Base-by-base conservation (phyloP, 164 flowering plant genomes). In the Vitis rupestris region DNA sequence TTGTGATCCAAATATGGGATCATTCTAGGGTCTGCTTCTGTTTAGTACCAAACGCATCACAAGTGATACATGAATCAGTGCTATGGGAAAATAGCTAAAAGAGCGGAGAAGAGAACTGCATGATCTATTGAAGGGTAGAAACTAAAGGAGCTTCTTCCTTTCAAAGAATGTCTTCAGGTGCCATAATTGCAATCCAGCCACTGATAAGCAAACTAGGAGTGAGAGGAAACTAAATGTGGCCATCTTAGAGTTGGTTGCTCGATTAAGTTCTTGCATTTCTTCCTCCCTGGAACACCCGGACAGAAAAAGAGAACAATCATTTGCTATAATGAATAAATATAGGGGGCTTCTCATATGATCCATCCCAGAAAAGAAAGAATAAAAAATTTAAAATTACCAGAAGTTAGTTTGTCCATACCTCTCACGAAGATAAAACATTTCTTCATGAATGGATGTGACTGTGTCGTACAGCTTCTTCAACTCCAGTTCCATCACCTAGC, bases 91-190 rank as follows among this genome's bases (percentile, higher is more conserved):
- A 69, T 16, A 62, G 54, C 17, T 11, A n/a, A 58, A 50, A 50
- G 7, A 66, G 63, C 9, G 44, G 4, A 71, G 15, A 37, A 60
- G 10, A 29, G 44, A 67, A 61, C 27, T 23, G 67, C 13, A 49
- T 23, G 62, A 17, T 54, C 3, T 10, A 16, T 63, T 12, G 9
- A 44, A 59, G 23, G 47, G 37, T 10, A 37, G 29, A 66, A 66
- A 9, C 74, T 81, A 92, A 56, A 90, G 85, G 66, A 92, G 88
- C 85, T 92, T 92, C 86, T 90, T 92, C 84, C 90, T 90, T 77
- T 88, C 88, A 76, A 92, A 92, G 74, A 86, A 92, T 64, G 84
- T 71, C 86, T 92, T 90, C 76, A 92, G 78, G 79, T 92, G 93
- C 94, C 90, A 89, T n/a, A 90, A 59, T 67, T 92, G 98, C 82